Base-by-base conservation (phyloP, 768 basidiomycete genomes). In the Russula lepida region DNA sequence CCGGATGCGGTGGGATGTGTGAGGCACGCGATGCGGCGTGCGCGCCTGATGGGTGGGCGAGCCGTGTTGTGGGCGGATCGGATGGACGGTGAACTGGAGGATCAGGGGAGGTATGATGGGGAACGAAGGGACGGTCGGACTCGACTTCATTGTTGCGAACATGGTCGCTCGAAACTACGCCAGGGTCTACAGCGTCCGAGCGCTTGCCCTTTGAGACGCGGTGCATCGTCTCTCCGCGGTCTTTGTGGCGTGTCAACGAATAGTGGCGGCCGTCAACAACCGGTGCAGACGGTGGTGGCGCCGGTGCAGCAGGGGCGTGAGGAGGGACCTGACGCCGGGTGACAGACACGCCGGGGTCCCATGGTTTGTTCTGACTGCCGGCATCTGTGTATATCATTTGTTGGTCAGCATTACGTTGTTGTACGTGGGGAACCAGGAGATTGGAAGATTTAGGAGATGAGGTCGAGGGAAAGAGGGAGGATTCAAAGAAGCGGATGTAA, bases 341-440 rank as follows among this genome's bases (percentile, higher is more conserved):
- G 8, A 30, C 17, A 13, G 52, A 41, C 32, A 55, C 48, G 32
- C 59, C 59, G 39, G 59, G 54, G 28, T 56, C 59, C 59, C 48
- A 60, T 25, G 54, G 47, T 27, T 25, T 13, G 6, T 6, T 6
- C 25, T 43, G n/a, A 21, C 25, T 17, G 58, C 13, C 11, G 37
- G 46, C 1, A 49, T 44, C 54, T 56, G 51, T 44, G 11, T 39
- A 9, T 28, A 13, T 1, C 33, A 30, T 3, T 8, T 2, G 43
- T 46, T 59, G 64, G 61, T 52, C 62, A 63, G 58, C 61, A 54
- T 64, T 54, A 63, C 37, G 61, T 53, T 56, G 32, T 27, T 25
- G 53, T 23, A 37, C 15, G 25, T 32, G 23, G 13, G 44, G 30
- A 27, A 15, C 19, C 17, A 15, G 11, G n/a, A n/a, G n/a, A n/a